Conservation (phyloP, 805 yeast species). For the Wickerhamomyces ciferrii region DNA sequence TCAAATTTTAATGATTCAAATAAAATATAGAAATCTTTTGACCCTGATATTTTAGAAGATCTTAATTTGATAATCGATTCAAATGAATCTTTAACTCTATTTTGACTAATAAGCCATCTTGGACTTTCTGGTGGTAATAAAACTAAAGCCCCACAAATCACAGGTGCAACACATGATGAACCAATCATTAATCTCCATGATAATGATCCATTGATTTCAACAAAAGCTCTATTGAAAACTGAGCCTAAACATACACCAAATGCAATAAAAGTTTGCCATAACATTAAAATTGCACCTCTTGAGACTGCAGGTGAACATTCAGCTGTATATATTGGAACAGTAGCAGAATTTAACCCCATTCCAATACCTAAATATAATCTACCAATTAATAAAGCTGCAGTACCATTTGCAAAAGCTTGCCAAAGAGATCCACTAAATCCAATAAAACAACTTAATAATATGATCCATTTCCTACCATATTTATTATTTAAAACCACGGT, state of each 20-base stretch:
- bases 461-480: constrained; percentile 56
- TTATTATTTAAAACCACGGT: constrained; percentile 45
- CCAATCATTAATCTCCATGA: constrained; percentile 69
- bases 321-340: constrained; percentile 64
- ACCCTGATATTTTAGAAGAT: constrained; percentile 45
- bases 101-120: constrained; percentile 58
- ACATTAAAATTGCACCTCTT: constrained; percentile 64
- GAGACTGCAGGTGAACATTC: constrained; percentile 54
- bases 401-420: constrained; percentile 56
- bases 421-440: constrained; percentile 58
- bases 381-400: constrained; percentile 58
- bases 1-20: constrained; percentile 45
- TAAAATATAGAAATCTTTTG: constrained; percentile 60
- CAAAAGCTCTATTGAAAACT: constrained; percentile 53
- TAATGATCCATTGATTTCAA: constrained; percentile 37
- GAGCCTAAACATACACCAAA: constrained; percentile 68
- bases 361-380: constrained; percentile 59
- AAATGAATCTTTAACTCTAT: constrained; percentile 42
- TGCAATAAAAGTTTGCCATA: constrained; percentile 76
- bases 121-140: constrained; percentile 66
- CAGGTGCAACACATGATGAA: constrained; percentile 54
- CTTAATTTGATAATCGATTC: constrained; percentile 43
- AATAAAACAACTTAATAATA: constrained; percentile 51
- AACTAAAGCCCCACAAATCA: constrained; percentile 45
- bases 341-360: constrained; percentile 61